Base-by-base conservation (phyloP, 331 rosid species). In the Cucumis variabilis region DNA sequence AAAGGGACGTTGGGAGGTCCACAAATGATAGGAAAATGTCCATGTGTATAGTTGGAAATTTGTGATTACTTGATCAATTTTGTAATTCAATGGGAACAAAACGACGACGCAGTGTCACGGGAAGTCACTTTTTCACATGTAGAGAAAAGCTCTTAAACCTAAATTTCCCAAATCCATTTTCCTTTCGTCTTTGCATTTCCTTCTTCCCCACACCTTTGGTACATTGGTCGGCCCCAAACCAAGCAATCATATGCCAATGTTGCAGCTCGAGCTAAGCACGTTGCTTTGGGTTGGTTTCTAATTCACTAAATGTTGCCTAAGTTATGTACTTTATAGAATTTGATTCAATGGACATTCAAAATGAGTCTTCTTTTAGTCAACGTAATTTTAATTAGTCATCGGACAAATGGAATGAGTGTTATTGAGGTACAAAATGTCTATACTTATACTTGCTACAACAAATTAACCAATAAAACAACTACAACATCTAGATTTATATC, bases 91-190 rank as follows among this genome's bases (percentile, higher is more conserved):
- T 80, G 24, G 44, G 66, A 80, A 30, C 84, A 80, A 80, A 51
- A 80, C 84, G 84, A 80, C 84, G 84, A 50, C 84, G 84, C 17
- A 7, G 3, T 25, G 84, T 80, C 68, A 80, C 68, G 84, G 62
- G 68, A 53, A 9, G 25, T 44, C 66, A 55, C 25, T 63, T 12
- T 23, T 77, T 50, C 82, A 76, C 82, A 50, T 77, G 83, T 23
- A 15, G 6, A 15, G 6, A 16, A 25, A 33, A 44, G 48, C 48
- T 21, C 75, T 11, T 16, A 70, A 70, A 16, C 75, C 46, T 3
- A 70, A 27, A 44, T 44, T 70, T 12, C 16, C 82, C 60, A 46
- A 73, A 73, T 19, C 27, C 17, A 10, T 4, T 7, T 70, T 3
- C 76, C 46, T 70, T 69, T 41, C 2, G 12, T 23, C 51, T 21